Evolutionary conservation across 148 eudicot species (phyloP), one percentile per base, ranked within the genome.

Genomic region (Rhododendron henanense): DNA sequence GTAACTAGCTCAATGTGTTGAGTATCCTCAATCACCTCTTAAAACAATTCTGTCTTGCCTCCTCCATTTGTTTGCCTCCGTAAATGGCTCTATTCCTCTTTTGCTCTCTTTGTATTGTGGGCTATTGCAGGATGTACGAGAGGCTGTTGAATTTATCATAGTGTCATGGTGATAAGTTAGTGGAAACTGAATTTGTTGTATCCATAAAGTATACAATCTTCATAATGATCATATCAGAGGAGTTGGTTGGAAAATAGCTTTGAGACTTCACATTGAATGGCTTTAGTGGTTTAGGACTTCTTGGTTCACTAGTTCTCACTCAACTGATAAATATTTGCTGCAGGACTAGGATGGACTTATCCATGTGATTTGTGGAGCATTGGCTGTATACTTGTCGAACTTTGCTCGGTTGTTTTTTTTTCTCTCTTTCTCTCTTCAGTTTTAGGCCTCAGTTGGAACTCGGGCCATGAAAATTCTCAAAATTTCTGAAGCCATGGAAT

Each of bases 291-390:
- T 65, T 19, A 45, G 19, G 59, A 76, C 51, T 75, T 45, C 57
- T 77, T 53, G 59, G 6, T 44, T 23, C 18, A 51, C n/a, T 37
- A 61, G 2, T 57, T 21, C 51, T 35, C 51, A 59, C 73, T 65
- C 51, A 65, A 73, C 71, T 47, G n/a, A 9, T 48, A 13, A 1
- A 53, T 21, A 14, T 47, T 53, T 85, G 77, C 47, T 90, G 57
- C 94, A 96, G 98, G 98, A 81, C 87, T 94, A 78, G 98, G 95
- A 73, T 96, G 98, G 98, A 92, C 90, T 83, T 93, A 88, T 83
- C 96, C 98, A 57, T 96, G 98, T 90, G 98, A 96, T 89, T 86
- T 96, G 45, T 96, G 98, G 98, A 91, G 98, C 84, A 84, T 93
- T 81, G 98, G 98, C 21, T 96, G 98, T 88, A 93, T 96, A 85